Evolutionary conservation across 1,139 yeast species (phyloP), one percentile per base, ranked within the genome.

Genomic region (Groenewaldozyma auringiensis): DNA sequence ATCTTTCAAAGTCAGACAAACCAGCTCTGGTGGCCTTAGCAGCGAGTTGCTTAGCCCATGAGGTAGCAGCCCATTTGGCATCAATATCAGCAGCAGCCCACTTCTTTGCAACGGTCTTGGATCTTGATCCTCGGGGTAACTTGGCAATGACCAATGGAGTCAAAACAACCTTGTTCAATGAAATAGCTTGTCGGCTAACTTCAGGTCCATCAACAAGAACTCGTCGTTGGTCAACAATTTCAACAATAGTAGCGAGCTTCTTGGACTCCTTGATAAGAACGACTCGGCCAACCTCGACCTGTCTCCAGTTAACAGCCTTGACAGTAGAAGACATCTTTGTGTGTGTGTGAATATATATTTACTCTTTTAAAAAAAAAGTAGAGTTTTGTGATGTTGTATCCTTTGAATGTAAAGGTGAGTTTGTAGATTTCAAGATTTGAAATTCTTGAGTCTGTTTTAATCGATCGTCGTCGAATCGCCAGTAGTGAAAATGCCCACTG

Each of bases 271-370:
- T 68, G 72, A 92, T 71, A 70, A 89, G 83, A 75, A 89, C 96
- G 71, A 94, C 87, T 79, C 98, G 96, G 73, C 99, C 99, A 70
- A 89, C 85, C 81, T 92, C 96, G 72, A 94, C 98, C 72, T 79
- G 83, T 84, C 96, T 87, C 97, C 96, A 89, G 89, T 85, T 86
- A 75, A 95, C 79, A 73, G 95, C 85, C 79, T 85, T 84, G 74
- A 89, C 94, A 71, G 95, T 70, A 11, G 16, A 18, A 8, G 38
- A 35, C 38, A 35, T 35, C 6, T 17, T 35, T 18, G 29, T 25
- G n/a, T n/a, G n/a, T n/a, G n/a, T n/a, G n/a, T n/a, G n/a, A n/a
- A n/a, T n/a, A n/a, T n/a, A n/a, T n/a, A n/a, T n/a, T n/a, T n/a
- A n/a, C n/a, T n/a, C n/a, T n/a, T n/a, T 35, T 35, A 14, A 35